These are phyloP conservation scores for Albatrellus ellisii DNA, from an alignment of 768 basidiomycete genomes.

Conservation along the genomic window DNA sequence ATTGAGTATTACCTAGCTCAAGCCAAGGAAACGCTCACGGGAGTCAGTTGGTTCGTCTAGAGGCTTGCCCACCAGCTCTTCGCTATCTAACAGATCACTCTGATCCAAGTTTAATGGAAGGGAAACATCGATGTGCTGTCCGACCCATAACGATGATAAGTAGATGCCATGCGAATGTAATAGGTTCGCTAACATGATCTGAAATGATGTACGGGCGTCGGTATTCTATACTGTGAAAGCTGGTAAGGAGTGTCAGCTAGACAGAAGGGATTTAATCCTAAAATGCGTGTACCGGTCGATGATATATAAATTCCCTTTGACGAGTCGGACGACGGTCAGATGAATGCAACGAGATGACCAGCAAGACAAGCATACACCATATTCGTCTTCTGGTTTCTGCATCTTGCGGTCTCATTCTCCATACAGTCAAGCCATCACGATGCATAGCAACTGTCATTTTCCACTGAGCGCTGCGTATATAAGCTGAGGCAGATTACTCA, in stretches of 20 bases:
- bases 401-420: slow-evolving; percentile 14
- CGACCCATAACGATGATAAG: background rate
- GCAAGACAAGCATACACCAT: slow-evolving; percentile 14
- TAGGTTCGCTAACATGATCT: slow-evolving; percentile 11
- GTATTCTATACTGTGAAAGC: slow-evolving; percentile 10
- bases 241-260: background rate
- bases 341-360: too few species aligned
- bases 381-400: slow-evolving; percentile 14
- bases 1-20: too few species aligned
- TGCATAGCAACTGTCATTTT: slow-evolving; percentile 12
- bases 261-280: background rate
- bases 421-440: slow-evolving; percentile 13
- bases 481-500: slow-evolving; percentile 2
- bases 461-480: background rate
- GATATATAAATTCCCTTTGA: slow-evolving; percentile 12
- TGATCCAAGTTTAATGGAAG: slow-evolving; percentile 16
- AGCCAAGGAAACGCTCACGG: slow-evolving; percentile 1
- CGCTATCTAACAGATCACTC: slow-evolving; percentile 8
- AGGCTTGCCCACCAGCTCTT: slow-evolving; percentile 10
- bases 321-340: background rate
- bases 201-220: slow-evolving; percentile 15
- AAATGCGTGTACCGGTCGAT: slow-evolving; percentile 10
- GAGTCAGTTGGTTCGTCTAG: slow-evolving; percentile 14
- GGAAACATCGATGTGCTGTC: slow-evolving; percentile 13
- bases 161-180: background rate